These are phyloP conservation scores for Asterophora lycoperdoides DNA, from an alignment of 768 basidiomycete genomes.

Conservation along the genomic window DNA sequence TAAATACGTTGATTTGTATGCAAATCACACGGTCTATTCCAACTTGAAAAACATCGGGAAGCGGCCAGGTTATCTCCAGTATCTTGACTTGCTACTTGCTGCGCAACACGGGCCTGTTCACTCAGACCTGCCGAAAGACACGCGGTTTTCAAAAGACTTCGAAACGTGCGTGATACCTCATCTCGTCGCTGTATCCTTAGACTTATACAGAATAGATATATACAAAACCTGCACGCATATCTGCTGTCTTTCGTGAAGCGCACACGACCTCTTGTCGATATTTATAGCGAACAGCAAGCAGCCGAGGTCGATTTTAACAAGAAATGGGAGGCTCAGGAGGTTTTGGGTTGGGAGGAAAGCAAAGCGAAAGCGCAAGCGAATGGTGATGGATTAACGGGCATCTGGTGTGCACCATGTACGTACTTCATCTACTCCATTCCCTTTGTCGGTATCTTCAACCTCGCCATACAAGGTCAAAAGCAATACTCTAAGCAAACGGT, in stretches of 20 bases:
- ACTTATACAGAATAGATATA: constrained; percentile 53
- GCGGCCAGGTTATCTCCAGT: constrained; percentile 87
- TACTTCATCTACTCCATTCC: constrained; percentile 13
- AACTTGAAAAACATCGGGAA: constrained; percentile 85
- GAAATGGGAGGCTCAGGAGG: constrained; percentile 75
- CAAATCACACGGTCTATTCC: constrained; percentile 81
- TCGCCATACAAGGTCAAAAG: constrained; percentile 69
- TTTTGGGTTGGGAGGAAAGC: constrained; percentile 68
- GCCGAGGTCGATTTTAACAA: constrained; percentile 67
- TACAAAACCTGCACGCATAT: constrained; percentile 77
- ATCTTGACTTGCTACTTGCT: constrained; percentile 79
- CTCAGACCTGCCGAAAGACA: constrained; percentile 63
- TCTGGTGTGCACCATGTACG: constrained; percentile 95
- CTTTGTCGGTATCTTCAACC: constrained; percentile 2
- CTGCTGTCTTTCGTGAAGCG: constrained; percentile 82
- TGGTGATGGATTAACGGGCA: constrained; percentile 48
- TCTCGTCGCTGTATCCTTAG: constrained; percentile 2
- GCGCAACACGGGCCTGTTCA: constrained; percentile 61
- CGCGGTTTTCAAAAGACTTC: constrained; percentile 68
- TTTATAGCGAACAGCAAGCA: constrained; percentile 61
- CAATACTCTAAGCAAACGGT: constrained; percentile 96
- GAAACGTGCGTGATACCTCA: constrained; percentile 54
- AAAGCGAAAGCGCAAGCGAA: constrained; percentile 40
- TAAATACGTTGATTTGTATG: constrained; percentile 90
- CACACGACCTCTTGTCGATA: constrained; percentile 77